Evolutionary conservation across 2,329 filamentous ascomycete genomes (phyloP).

Genomic region (Fusarium phyllophilum): DNA sequence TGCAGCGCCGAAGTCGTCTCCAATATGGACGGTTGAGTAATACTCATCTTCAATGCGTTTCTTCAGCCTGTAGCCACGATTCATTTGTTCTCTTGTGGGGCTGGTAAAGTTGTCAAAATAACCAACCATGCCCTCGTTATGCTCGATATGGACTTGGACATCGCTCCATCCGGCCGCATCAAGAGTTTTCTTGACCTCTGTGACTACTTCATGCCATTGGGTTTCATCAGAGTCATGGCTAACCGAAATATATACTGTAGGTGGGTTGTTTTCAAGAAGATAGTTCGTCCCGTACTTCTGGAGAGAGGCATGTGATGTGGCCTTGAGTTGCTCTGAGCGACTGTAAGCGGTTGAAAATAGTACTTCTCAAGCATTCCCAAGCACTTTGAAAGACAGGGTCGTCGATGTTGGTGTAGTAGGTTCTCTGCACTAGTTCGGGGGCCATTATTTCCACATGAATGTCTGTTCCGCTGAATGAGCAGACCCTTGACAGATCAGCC

Average conservation of each 20-base stretch:
- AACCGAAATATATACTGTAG: neutral
- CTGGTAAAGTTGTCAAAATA: neutral
- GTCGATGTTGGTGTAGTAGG: neutral
- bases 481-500: neutral
- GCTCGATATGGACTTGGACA: neutral
- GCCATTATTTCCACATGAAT: neutral
- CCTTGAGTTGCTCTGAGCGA: neutral
- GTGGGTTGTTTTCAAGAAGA: accelerated
- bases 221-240: neutral
- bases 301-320: neutral
- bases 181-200: neutral
- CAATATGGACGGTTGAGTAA: neutral
- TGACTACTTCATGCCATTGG: neutral
- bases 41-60: neutral
- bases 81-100: accelerated
- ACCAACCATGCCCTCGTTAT: neutral
- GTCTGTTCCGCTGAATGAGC: neutral
- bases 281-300: neutral
- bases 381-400: neutral
- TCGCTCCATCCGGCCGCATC: neutral
- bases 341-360: neutral
- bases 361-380: neutral
- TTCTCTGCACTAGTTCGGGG: accelerated
- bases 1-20: neutral
- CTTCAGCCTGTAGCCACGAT: neutral